Evolutionary conservation across 306 rosid genomes (phyloP).

Genomic region (Styphnolobium japonicum): DNA sequence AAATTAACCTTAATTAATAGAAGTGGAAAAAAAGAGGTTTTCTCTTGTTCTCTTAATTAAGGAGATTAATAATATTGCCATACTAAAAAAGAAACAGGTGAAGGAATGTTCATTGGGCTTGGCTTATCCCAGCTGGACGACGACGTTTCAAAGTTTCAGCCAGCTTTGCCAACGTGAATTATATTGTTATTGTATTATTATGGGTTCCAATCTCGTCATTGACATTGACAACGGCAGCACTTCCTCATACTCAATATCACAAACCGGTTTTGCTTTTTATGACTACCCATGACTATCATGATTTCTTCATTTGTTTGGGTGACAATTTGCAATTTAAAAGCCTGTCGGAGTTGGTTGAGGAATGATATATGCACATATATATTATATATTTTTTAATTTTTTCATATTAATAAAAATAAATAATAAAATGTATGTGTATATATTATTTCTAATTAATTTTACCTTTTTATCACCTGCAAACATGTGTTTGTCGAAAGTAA

Average conservation of each 20-base stretch:
- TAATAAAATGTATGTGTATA: too few relatives aligned
- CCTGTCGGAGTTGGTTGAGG: too few relatives aligned
- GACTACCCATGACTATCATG: neutral
- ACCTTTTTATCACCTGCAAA: too few relatives aligned
- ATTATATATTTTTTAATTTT: too few relatives aligned
- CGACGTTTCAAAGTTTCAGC: neutral
- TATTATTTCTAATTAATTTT: too few relatives aligned
- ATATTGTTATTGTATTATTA: too few relatives aligned
- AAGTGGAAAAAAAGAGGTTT: too few relatives aligned
- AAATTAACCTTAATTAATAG: too few relatives aligned
- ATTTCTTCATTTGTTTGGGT: neutral
- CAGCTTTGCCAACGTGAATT: neutral
- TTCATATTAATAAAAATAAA: too few relatives aligned
- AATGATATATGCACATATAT: too few relatives aligned
- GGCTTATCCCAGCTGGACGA: neutral
- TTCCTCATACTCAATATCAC: neutral
- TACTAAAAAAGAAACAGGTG: neutral
- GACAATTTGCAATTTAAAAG: neutral
- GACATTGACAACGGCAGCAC: neutral
- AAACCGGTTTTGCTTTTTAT: slow-evolving; percentile 3
- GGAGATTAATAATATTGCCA: neutral
- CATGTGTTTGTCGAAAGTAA: too few relatives aligned
- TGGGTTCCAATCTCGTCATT: neutral
- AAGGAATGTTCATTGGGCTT: too few relatives aligned
- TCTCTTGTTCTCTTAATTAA: neutral